Evolutionary conservation across 2,329 filamentous ascomycete genomes (phyloP).

Genomic region (Fusarium coffeatum): DNA sequence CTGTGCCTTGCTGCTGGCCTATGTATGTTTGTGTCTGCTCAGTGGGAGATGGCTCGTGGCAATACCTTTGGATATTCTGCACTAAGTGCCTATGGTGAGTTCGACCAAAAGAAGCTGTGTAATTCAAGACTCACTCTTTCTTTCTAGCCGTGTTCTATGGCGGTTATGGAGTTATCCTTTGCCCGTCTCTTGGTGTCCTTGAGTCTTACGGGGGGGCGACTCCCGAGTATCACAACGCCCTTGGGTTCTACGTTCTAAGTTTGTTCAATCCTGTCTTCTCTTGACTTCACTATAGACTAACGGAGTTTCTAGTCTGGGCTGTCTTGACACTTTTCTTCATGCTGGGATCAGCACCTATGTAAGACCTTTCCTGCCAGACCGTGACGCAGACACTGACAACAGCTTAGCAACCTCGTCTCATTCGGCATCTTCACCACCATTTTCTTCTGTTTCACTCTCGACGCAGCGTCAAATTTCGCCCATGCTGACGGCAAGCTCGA

Average conservation of each 20-base stretch:
- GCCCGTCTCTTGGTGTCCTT: conserved; percentile 41
- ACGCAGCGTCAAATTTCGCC: conserved; percentile 41
- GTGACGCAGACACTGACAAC: background rate
- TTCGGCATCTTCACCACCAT: conserved; percentile 42
- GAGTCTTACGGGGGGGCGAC: conserved; percentile 45
- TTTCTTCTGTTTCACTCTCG: conserved; percentile 45
- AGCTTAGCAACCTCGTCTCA: conserved; percentile 41
- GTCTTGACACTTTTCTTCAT: conserved; percentile 47
- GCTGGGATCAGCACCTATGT: conserved; percentile 42
- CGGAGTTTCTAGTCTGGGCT: conserved; percentile 38
- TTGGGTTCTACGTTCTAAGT: conserved; percentile 47
- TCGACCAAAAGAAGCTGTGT: fast-evolving
- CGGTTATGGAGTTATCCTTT: conserved; percentile 45
- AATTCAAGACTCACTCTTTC: fast-evolving
- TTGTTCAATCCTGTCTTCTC: background rate
- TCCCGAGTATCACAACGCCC: conserved; percentile 45
- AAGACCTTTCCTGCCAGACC: background rate
- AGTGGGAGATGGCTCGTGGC: conserved; percentile 47
- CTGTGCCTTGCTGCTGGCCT: conserved; percentile 47
- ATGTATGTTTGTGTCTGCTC: conserved; percentile 46
- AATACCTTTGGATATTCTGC: conserved; percentile 48
- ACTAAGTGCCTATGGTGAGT: conserved; percentile 45
- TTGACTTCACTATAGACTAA: background rate
- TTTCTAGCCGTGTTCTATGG: conserved; percentile 44
- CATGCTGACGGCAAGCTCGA: conserved; percentile 43